phyloP scores from a whole-genome alignment of 1,139 yeast genomes.

The Eremothecium cymbalariae region DNA sequence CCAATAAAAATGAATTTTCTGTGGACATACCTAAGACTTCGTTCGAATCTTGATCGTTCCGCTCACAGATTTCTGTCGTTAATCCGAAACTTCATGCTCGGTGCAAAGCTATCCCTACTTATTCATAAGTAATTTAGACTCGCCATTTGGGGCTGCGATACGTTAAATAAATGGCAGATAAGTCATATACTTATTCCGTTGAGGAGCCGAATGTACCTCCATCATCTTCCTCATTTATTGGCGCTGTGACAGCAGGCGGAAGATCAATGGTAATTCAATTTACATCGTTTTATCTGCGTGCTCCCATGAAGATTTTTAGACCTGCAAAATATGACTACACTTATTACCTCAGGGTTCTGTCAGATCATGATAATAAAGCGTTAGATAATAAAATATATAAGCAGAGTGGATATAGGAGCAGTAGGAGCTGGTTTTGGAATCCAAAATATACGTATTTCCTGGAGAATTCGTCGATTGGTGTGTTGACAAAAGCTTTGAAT shows the following conservation, averaged over 20 bases:
- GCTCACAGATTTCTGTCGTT: too few species aligned
- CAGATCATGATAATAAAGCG: conserved; percentile 38
- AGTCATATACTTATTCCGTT: not conserved
- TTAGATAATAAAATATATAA: conserved; percentile 14
- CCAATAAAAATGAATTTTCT: too few species aligned
- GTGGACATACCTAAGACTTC: too few species aligned
- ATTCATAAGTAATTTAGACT: too few species aligned
- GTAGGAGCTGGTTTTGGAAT: too few species aligned
- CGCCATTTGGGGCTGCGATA: too few species aligned
- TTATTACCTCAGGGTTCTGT: conserved; percentile 51
- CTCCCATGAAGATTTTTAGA: conserved; percentile 77
- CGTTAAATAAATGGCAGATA: too few species aligned
- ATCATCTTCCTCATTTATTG: conserved; percentile 36
- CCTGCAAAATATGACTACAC: conserved; percentile 86
- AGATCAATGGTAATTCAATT: conserved; percentile 77
- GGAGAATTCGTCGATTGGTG: conserved; percentile 69
- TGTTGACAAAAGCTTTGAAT: conserved; percentile 60
- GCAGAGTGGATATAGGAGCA: conserved; percentile 40
- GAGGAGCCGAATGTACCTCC: not conserved
- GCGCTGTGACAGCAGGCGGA: conserved; percentile 71
- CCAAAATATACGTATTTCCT: conserved; percentile 17
- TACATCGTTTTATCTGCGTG: conserved; percentile 67
- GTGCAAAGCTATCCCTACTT: too few species aligned
- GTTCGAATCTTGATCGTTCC: too few species aligned
- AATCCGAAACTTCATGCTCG: too few species aligned